Conservation (phyloP, 2,329 filamentous ascomycete species). For the Colletotrichum somersetense region DNA sequence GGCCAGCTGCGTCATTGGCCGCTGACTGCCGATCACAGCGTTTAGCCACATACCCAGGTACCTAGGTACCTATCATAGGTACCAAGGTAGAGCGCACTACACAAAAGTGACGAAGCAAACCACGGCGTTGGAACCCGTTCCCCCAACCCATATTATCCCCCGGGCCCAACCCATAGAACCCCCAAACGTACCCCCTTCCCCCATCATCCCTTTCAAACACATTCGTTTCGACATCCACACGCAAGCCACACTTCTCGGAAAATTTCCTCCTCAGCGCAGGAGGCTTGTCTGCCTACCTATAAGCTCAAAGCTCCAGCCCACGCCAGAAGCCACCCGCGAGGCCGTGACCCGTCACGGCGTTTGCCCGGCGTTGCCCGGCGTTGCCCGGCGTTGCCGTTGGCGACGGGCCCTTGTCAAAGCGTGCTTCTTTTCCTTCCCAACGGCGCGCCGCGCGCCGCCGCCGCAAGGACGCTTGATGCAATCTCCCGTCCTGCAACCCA, state of each 20-base stretch:
- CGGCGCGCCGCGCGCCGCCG: too few relatives aligned
- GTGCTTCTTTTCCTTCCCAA: not conserved
- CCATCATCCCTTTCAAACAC: not conserved
- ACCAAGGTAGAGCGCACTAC: not conserved
- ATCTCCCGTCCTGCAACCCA: slow-evolving; percentile 1
- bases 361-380: not conserved
- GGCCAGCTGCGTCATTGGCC: not conserved
- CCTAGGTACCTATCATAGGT: too few relatives aligned
- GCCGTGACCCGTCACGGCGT: not conserved
- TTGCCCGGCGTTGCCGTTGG: not conserved
- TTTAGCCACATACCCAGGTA: not conserved
- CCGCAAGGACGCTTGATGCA: slow-evolving; percentile 18
- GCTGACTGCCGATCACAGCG: not conserved
- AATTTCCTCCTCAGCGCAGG: not conserved
- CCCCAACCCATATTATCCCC: not conserved
- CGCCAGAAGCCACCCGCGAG: slow-evolving; percentile 10
- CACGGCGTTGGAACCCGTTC: not conserved
- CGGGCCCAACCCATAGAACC: not conserved
- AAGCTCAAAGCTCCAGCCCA: too few relatives aligned
- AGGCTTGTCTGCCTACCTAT: too few relatives aligned
- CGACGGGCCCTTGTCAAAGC: slow-evolving; percentile 27
- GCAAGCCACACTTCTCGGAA: slow-evolving; percentile 21
- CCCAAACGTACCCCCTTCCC: not conserved
- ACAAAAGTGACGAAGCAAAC: not conserved
- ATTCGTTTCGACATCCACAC: not conserved